Evolutionary conservation across 805 yeast genomes (phyloP).

Genomic region (Isabelozyma rhagii): DNA sequence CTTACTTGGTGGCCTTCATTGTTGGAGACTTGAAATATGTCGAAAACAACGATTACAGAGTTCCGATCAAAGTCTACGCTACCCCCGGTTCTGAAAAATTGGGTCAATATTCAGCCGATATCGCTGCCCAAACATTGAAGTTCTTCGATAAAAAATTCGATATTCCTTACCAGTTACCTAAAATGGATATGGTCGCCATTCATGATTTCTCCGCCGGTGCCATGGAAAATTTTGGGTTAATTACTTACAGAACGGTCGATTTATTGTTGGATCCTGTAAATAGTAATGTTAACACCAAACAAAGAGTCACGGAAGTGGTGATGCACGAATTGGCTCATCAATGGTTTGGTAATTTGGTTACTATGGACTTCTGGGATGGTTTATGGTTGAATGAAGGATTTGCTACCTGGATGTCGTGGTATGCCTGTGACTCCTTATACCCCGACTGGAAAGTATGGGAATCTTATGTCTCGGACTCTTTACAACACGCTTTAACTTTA

Average conservation of each 20-base stretch:
- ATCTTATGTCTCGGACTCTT: slow-evolving; percentile 71
- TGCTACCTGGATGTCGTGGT: slow-evolving; percentile 92
- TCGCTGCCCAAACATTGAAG: slow-evolving; percentile 70
- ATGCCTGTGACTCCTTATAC: slow-evolving; percentile 68
- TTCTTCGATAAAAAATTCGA: slow-evolving; percentile 73
- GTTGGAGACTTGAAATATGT: slow-evolving; percentile 77
- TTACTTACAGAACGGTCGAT: slow-evolving; percentile 77
- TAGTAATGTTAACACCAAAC: slow-evolving; percentile 60
- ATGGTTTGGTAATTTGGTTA: slow-evolving; percentile 88
- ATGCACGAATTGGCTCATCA: slow-evolving; percentile 90
- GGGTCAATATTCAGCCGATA: slow-evolving; percentile 70
- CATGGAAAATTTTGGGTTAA: slow-evolving; percentile 83
- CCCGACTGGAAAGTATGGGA: slow-evolving; percentile 91
- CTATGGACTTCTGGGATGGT: slow-evolving; percentile 93
- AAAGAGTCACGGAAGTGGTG: slow-evolving; percentile 80
- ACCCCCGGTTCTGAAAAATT: slow-evolving; percentile 73
- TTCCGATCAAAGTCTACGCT: slow-evolving; percentile 78
- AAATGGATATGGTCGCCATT: slow-evolving; percentile 77
- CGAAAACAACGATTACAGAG: slow-evolving; percentile 60
- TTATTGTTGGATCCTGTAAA: slow-evolving; percentile 68
- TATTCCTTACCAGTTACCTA: slow-evolving; percentile 75
- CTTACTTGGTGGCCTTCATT: slow-evolving; percentile 81
- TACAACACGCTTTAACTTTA: slow-evolving; percentile 69
- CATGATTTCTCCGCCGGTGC: slow-evolving; percentile 87
- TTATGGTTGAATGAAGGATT: slow-evolving; percentile 87